Evolutionary conservation across 805 yeast species (phyloP).

Genomic region (Teunomyces funiuensis): DNA sequence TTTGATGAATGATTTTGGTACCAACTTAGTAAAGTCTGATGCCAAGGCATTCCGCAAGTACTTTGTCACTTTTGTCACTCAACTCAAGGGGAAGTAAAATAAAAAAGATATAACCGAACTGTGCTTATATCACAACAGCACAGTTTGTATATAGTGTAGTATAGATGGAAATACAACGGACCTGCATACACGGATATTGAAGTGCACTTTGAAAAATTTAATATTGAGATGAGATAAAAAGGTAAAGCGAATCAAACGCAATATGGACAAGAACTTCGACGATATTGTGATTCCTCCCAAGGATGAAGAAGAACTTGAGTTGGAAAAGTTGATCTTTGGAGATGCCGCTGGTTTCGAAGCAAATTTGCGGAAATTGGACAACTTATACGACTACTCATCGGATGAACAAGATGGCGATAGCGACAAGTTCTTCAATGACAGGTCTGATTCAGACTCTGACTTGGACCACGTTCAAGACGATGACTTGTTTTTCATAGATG

Average conservation of each 20-base stretch:
- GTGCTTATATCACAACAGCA: not conserved
- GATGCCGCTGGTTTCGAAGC: conserved; percentile 73
- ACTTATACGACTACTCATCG: conserved; percentile 48
- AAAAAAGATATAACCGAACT: not conserved
- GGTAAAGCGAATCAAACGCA: conserved; percentile 1
- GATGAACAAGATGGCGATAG: conserved; percentile 35
- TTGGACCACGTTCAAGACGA: conserved; percentile 35
- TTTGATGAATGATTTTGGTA: conserved; percentile 60
- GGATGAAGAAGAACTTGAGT: conserved; percentile 75
- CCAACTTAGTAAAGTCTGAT: conserved; percentile 54
- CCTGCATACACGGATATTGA: not conserved
- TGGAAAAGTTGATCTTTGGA: conserved; percentile 88
- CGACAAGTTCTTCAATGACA: conserved; percentile 12
- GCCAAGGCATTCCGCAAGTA: conserved; percentile 70
- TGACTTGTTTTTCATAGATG: conserved; percentile 45
- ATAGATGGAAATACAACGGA: conserved; percentile 1
- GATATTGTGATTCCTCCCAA: conserved; percentile 57
- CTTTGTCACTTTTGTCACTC: conserved; percentile 47
- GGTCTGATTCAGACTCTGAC: conserved; percentile 23
- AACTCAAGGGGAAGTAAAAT: conserved; percentile 28
- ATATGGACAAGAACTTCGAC: conserved; percentile 15
- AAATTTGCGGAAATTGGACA: conserved; percentile 61
- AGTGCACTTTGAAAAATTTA: conserved; percentile 4
- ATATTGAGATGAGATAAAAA: conserved; percentile 6
- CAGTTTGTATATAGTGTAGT: conserved; percentile 5